These are phyloP conservation scores for Davidsoniella neocaledoniae DNA, from an alignment of 2,329 filamentous ascomycete species.

Conservation along the genomic window DNA sequence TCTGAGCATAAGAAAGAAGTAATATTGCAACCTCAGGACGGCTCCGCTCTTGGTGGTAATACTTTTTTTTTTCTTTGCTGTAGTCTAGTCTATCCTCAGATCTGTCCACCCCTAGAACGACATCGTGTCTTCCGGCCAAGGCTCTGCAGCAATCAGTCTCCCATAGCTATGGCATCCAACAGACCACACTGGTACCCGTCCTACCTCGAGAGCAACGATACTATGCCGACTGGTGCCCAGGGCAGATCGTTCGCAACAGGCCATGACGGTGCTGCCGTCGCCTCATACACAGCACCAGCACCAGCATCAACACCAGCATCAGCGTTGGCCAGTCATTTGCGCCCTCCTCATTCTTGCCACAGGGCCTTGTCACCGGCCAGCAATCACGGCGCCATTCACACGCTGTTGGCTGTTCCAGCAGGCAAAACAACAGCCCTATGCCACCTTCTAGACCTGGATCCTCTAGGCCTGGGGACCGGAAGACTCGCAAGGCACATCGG, in stretches of 20 bases:
- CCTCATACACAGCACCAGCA: background rate
- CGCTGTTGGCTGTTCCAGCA: background rate
- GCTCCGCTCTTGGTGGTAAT: too few species aligned
- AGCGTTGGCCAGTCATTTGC: constrained; percentile 13
- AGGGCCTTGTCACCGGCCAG: constrained; percentile 3
- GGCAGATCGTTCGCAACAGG: background rate
- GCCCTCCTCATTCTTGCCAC: constrained; percentile 8
- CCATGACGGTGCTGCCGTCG: background rate
- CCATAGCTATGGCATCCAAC: too few species aligned
- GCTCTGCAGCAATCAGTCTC: too few species aligned
- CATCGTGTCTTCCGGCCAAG: too few species aligned
- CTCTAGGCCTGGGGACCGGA: background rate
- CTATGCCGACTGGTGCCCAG: too few species aligned
- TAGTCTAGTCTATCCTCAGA: too few species aligned
- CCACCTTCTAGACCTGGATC: constrained; percentile 4
- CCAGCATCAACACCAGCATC: constrained; percentile 11
- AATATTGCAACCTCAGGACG: too few species aligned
- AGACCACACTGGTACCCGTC: too few species aligned
- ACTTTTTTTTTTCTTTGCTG: too few species aligned
- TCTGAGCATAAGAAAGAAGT: too few species aligned
- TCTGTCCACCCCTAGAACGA: too few species aligned
- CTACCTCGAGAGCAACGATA: too few species aligned
- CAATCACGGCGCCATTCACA: constrained; percentile 7
- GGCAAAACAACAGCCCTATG: background rate
- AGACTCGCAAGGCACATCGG: background rate